Base-by-base conservation (phyloP, 2,329 filamentous ascomycete genomes). In the Triangularia verruculosa region DNA sequence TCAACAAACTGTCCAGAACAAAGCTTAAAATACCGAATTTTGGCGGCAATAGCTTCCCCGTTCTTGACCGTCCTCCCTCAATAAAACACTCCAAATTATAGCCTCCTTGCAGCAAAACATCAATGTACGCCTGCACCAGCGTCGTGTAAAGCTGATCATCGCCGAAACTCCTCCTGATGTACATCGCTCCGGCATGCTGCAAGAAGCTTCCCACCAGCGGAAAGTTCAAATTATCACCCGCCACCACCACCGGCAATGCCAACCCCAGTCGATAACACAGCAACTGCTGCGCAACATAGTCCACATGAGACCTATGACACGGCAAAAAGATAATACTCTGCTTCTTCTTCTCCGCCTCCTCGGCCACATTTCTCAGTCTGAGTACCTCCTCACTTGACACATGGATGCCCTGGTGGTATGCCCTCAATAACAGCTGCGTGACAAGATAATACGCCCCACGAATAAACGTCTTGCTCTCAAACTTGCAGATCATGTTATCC, bases 11-110 rank as follows among this genome's bases (percentile, higher is more conserved):
- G 70, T 99, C 95, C 17, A 99, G 79, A 43, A 98, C 85, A 71
- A 97, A 99, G 72, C 87, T 91, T 27, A 99, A 79, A 64, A 99
- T 97, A 9, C 95, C 95, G 69, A 98, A 98, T 73, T 98, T 98
- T 0, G 95, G 95, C 2, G 93, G 89, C 12, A 99, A 77, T 2
- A 99, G 84, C 78, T 99, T 99, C 27, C 95, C 95, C 0, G 94
- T 99, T 59, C 95, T 83, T 30, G 93, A 97, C 17, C 95, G 85
- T 1, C 94, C 93, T 15, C 95, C 95, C 78, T 99, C 95, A 64
- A 99, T 96, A 71, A 99, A 99, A 75, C 95, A 99, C 76, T 97
- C 94, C 57, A 99, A 86, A 74, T 99, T 98, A 77, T 89, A 97
- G 0, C 95, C 95, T 67, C 92, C 89, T 72, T 95, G 91, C 2